Base-by-base conservation (phyloP, 495 filamentous ascomycete species). In the Lophiostoma macrostomum region DNA sequence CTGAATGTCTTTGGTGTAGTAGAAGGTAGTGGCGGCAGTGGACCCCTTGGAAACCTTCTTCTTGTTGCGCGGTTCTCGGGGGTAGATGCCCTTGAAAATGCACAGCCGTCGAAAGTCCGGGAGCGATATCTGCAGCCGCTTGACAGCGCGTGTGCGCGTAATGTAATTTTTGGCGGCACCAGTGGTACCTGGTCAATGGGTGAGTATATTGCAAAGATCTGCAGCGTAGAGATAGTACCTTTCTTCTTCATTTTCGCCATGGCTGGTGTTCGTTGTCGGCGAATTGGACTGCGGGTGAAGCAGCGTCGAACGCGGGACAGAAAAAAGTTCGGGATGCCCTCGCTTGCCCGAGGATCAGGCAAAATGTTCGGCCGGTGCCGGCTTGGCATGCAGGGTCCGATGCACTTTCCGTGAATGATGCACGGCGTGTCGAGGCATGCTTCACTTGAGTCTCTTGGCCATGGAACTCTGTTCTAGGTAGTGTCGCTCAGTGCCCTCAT, bases 211-310 rank as follows among this genome's bases (percentile, higher is more conserved):
- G 40, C 51, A 24, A 24, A 20, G 44, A 20, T 19, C n/a, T 24
- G n/a, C 22, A 7, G 11, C 4, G 11, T 7, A 16, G 24, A 34
- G 35, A 30, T 29, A 22, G 34, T 70, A 84, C 84, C 90, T 77
- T 94, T 96, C 81, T 90, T 96, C 84, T 95, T 95, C 53, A 95
- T 88, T n/a, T n/a, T n/a, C n/a, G n/a, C n/a, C n/a, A n/a, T n/a
- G n/a, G n/a, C n/a, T n/a, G n/a, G n/a, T n/a, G n/a, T n/a, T n/a
- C n/a, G n/a, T n/a, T n/a, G n/a, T n/a, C n/a, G n/a, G n/a, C n/a
- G n/a, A n/a, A n/a, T 6, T 42, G 39, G 11, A 44, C 29, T 30
- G 28, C 14, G 12, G 12, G 23, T 18, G n/a, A 22, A 34, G 39
- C 50, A 37, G 5, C 36, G 22, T n/a, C 20, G 27, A 31, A 41